Evolutionary conservation across 768 basidiomycete species (phyloP), one percentile per base, ranked within the genome.

Genomic region (Hemileccinum impolitum): DNA sequence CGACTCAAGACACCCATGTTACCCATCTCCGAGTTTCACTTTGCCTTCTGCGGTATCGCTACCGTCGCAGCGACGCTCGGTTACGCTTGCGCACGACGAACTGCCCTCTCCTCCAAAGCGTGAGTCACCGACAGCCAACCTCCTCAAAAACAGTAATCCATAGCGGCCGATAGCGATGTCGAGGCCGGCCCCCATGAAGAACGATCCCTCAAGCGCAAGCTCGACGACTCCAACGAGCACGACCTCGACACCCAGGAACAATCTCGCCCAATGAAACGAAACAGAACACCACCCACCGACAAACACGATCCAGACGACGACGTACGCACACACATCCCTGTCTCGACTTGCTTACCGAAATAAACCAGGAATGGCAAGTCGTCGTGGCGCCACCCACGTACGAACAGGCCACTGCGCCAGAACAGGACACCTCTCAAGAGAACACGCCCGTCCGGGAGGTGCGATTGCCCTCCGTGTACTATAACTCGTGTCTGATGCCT

Each of bases 31-130:
- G 81, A 82, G 52, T 70, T 80, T 60, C 80, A 76, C 64, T 70
- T 79, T 50, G 75, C 80, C 25, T 73, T 80, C 47, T 77, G 74
- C 44, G 77, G 80, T 52, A 69, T 83, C 48, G 80, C 81, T 26
- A 81, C 80, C 14, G 74, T 82, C 54, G 80, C 81, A 46, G 81
- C 80, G 8, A 78, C 77, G 13, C 73, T 82, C 21, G 78, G 81
- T 43, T 83, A 82, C 54, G 77, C 79, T 3, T 81, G 72, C 52
- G 67, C 75, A 18, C 76, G 79, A 43, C 75, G 74, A 48, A 65
- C 62, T 10, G 55, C 46, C 28, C 39, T 47, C 17, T 51, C 58
- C 46, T 53, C 54, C 58, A 57, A 51, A 58, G 57, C 53, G 66
- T 70, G 52, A 69, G 66, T 67, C 58, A 49, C 59, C 54, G 57